A percentile compares a stretch with the other conserved stretches of the same genome.
These are phyloP conservation scores for Aquilaria sinensis DNA, from an alignment of 345 rosid species.

Conservation along the genomic window DNA sequence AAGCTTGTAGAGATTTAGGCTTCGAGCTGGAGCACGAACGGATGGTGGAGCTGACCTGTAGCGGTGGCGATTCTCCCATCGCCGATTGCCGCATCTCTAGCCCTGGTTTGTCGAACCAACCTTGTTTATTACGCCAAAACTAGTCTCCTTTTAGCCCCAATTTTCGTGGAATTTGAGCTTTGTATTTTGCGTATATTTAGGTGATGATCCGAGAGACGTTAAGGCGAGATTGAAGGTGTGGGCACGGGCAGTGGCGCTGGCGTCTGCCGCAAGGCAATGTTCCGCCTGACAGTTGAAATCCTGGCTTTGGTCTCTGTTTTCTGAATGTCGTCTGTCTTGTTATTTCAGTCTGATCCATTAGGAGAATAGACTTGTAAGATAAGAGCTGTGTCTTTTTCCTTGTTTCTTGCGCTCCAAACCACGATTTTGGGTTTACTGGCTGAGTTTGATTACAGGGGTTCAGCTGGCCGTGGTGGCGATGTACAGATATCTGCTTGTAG, in stretches of 20 bases:
- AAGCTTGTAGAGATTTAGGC: constrained; percentile 90
- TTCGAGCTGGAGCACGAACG: constrained; percentile 78
- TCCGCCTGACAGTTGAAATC: constrained; percentile 1
- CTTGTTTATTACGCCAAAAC: not conserved
- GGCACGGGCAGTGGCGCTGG: constrained; percentile 94
- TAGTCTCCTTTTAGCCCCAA: no score
- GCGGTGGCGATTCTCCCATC: constrained; percentile 87
- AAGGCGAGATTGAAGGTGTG: constrained; percentile 92
- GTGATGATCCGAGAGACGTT: constrained; percentile 90
- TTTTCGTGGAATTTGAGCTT: no score
- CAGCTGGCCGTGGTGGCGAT: not conserved
- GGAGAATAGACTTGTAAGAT: not conserved
- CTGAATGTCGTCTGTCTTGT: constrained; percentile 3
- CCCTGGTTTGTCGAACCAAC: constrained; percentile 51
- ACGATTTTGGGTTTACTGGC: not conserved
- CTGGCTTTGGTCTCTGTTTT: constrained; percentile 2
- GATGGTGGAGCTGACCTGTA: constrained; percentile 60
- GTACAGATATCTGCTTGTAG: constrained; percentile 20
- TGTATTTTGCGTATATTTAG: constrained; percentile 22
- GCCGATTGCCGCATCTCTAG: constrained; percentile 83
- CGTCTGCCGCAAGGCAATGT: constrained; percentile 45
- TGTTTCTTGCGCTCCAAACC: constrained; percentile 5
- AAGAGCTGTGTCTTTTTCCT: constrained; percentile 4
- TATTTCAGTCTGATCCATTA: not conserved
- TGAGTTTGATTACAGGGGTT: no score